Evolutionary conservation across 495 filamentous ascomycete genomes (phyloP), one percentile per base, ranked within the genome.

Genomic region (Penicillium ochrochloron): DNA sequence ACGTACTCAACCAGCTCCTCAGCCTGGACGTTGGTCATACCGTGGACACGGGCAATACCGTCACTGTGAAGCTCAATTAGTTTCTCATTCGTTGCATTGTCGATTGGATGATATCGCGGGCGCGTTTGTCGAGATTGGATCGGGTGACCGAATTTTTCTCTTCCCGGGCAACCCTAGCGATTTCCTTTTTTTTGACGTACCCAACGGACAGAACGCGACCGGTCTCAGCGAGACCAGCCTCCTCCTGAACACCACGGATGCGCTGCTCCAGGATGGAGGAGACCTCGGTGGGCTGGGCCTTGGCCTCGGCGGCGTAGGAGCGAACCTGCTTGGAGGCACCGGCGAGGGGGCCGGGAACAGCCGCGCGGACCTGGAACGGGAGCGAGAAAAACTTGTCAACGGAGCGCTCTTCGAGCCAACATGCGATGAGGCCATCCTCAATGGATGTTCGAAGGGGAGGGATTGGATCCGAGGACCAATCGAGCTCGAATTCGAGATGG

Each of bases 1-100:
- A 91, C 95, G 75, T 90, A 99, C 95, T 99, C 96, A 76, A 99
- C 95, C 77, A 99, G 90, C 88, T 99, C 95, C 83, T 99, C 95
- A 77, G 95, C 95, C 86, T 99, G 95, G 84, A 99, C 95, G 81
- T 98, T 98, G 91, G 86, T 92, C 92, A 99, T 96, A 78, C 95
- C 95, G 81, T 99, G 93, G 70, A 99, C 95, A 92, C 96, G 94
- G 78, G 95, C 95, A 76, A 99, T 99, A 97, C 95, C 95, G 84
- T 99, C 95, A 93, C 95, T 99, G 64, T 76, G 63, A 48, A 59
- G 58, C 23, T 66, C 64, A 39, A 65, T 72, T 35, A 73, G 71
- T 70, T 68, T 68, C 48, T 63, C 4, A 21, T 41, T 70, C 61
- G 55, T 46, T 39, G 17, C 0, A 23, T 25, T 35, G 57, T 68